Conservation (phyloP, 768 basidiomycete species). For the Astraeus odoratus region DNA sequence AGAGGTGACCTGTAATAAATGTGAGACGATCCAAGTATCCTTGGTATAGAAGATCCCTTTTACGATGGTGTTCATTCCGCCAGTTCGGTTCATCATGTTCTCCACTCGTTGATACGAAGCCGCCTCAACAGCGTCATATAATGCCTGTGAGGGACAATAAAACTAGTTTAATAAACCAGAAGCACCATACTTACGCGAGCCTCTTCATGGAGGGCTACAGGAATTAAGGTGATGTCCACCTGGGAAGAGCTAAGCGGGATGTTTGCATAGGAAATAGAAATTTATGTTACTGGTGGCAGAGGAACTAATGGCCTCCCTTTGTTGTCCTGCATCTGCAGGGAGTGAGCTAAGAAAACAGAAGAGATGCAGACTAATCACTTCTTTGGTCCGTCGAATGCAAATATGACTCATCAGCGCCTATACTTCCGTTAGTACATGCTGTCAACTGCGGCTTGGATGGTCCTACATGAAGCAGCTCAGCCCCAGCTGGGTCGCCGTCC, state of each 20-base stretch:
- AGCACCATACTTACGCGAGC: slow-evolving; percentile 45
- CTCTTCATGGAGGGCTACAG: slow-evolving; percentile 56
- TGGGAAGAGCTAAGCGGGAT: slow-evolving; percentile 20
- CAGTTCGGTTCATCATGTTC: slow-evolving; percentile 37
- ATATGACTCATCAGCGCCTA: slow-evolving; percentile 72
- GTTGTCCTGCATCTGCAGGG: slow-evolving; percentile 71
- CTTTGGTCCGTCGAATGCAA: slow-evolving; percentile 80
- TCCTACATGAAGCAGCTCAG: slow-evolving; percentile 61
- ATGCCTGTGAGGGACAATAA: slow-evolving; percentile 28
- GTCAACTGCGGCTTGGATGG: background rate
- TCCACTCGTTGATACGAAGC: slow-evolving; percentile 59
- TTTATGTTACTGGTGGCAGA: slow-evolving; percentile 54
- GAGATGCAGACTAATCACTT: slow-evolving; percentile 34
- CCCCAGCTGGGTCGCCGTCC: slow-evolving; percentile 58
- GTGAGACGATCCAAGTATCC: slow-evolving; percentile 1
- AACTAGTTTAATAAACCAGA: background rate
- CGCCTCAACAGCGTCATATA: slow-evolving; percentile 67
- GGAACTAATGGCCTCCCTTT: slow-evolving; percentile 66
- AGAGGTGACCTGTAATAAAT: slow-evolving; percentile 44
- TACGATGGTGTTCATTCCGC: slow-evolving; percentile 38
- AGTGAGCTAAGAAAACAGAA: slow-evolving; percentile 12
- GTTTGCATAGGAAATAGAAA: background rate
- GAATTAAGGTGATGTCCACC: slow-evolving; percentile 75
- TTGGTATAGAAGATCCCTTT: slow-evolving; percentile 7
- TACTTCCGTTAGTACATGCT: slow-evolving; percentile 4